Evolutionary conservation across 495 filamentous ascomycete genomes (phyloP).

Genomic region (Talaromyces liani): DNA sequence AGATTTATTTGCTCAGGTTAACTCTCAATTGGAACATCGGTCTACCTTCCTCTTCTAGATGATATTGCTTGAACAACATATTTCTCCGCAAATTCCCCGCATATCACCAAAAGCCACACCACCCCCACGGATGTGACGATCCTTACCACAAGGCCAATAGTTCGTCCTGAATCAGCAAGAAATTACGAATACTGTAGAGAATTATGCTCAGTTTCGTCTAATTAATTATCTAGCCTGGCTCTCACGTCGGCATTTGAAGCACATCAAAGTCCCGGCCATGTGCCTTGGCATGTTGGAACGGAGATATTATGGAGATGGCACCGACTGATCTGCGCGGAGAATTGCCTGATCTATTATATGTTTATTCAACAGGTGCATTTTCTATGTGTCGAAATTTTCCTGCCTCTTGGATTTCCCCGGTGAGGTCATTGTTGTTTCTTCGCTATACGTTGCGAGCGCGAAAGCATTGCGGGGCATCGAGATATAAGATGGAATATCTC

Average conservation of each 20-base stretch:
- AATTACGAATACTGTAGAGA: background rate
- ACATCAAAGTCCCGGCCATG: background rate
- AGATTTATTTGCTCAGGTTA: no score
- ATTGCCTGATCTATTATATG: background rate
- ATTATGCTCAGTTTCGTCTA: background rate
- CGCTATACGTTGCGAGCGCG: background rate
- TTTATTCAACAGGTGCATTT: background rate
- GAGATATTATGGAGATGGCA: background rate
- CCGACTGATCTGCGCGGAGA: background rate
- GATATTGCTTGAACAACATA: no score
- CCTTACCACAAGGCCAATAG: background rate
- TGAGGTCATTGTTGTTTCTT: background rate
- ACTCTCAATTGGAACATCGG: no score
- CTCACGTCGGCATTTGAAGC: background rate
- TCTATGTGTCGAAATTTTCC: background rate
- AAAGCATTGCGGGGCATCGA: background rate
- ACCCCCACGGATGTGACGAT: background rate
- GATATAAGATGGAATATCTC: background rate
- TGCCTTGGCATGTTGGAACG: background rate
- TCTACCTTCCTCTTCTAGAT: no score
- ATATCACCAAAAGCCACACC: background rate
- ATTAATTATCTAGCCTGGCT: background rate
- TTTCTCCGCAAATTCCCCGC: background rate
- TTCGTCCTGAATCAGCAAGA: background rate
- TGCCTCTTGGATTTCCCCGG: background rate